Evolutionary conservation across 208 protist species (phyloP), one percentile per base, ranked within the genome.

Genomic region (Novymonas esmeraldas): DNA sequence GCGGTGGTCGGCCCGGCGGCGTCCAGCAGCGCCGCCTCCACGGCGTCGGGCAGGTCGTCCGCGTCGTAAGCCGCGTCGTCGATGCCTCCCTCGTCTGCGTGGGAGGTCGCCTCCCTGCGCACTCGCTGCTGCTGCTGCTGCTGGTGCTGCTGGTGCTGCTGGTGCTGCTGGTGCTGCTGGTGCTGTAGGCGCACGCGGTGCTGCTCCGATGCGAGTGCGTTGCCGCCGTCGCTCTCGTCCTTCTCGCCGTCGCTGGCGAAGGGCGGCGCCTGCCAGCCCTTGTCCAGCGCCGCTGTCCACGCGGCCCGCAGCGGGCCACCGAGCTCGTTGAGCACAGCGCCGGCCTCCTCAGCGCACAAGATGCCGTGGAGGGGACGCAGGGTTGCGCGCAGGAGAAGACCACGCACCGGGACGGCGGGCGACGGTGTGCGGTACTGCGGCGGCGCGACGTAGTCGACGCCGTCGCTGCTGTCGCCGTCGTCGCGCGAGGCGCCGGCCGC

Each of bases 331-430:
- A 64, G 62, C 26, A 82, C 50, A 2, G 60, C 60, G 31, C 71
- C 78, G 13, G n/a, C 56, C 69, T 84, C 78, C 56, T 79, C 78
- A 22, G 46, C 59, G 31, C 60, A 69, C 1, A 84, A 22, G 16
- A 64, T 22, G 16, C 78, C 69, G 6, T 63, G 68, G 56, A 84
- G 39, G 3, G 78, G 73, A 2, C 78, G 63, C 46, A 84, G 63
- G 11, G 71, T 76, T 1, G 66, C 67, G 14, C 62, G 70, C 34
- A 77, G 77, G 55, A 82, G 31, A 39, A 59, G 51, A 24, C 56
- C 48, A 14, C 54, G 57, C 18, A 54, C 48, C 39, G 31, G n/a
- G 22, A 16, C 39, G 24, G 56, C 22, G 28, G 26, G 5, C 1
- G 20, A 13, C n/a, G n/a, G n/a, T n/a, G n/a, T n/a, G 36, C 56